Evolutionary conservation across 495 filamentous ascomycete genomes (phyloP).

Genomic region (Penicillium samsonianum): DNA sequence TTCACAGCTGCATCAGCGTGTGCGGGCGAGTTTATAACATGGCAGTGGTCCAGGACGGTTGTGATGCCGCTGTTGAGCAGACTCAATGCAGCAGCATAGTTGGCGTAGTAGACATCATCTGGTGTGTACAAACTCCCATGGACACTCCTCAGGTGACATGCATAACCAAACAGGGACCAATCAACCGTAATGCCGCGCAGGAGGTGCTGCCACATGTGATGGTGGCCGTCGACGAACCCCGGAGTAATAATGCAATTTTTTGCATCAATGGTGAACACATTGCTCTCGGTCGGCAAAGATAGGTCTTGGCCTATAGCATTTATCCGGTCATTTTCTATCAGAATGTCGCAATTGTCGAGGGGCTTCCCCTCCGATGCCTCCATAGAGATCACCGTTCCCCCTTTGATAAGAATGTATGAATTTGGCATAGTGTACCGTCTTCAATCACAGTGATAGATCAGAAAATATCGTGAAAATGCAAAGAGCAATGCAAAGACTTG

Average conservation of each 20-base stretch:
- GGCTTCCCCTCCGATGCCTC: not conserved
- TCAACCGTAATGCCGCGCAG: not conserved
- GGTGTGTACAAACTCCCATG: not conserved
- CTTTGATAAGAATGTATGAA: not conserved
- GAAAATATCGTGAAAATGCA: not conserved
- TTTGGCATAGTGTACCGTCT: not conserved
- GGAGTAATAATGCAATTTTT: not conserved
- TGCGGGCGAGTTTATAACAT: not conserved
- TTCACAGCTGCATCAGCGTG: not conserved
- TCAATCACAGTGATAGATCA: not conserved
- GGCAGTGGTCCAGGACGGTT: not conserved
- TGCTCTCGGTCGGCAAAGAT: not conserved
- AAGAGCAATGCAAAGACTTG: not conserved
- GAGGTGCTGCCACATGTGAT: not conserved
- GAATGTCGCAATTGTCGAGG: not conserved
- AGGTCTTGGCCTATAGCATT: not conserved
- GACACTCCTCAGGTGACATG: not conserved
- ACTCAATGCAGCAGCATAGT: not conserved
- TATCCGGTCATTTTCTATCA: not conserved
- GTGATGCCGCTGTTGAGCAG: not conserved
- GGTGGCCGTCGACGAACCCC: not conserved
- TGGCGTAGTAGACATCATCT: not conserved
- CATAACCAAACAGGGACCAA: not conserved
- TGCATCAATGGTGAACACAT: not conserved
- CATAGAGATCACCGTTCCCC: not conserved